A percentile compares a stretch with the other conserved stretches of the same genome.
Evolutionary conservation across 1,284 basidiomycete species (phyloP).

Genomic region (Cryptococcus deneoformans): DNA sequence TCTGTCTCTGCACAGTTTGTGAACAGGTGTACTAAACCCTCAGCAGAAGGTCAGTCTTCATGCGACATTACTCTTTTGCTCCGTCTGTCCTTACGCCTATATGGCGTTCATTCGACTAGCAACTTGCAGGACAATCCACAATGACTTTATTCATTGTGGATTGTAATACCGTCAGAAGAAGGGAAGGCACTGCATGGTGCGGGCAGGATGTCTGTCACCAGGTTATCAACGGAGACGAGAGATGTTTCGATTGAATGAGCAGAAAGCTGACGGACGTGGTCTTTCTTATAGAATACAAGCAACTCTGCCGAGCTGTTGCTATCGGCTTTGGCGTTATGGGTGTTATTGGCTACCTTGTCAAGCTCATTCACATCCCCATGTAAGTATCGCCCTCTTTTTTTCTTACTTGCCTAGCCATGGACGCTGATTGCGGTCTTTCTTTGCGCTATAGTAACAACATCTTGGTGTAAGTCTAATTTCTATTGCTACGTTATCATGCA

Average conservation of each 20-base stretch:
- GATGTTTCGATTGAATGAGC: no score
- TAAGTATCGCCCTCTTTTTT: conserved; percentile 53
- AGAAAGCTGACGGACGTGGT: no score
- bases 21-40: conserved; percentile 96
- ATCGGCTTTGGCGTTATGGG: conserved; percentile 97
- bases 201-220: no score
- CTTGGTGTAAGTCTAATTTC: conserved; percentile 68
- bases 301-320: conserved; percentile 90
- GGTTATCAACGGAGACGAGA: no score
- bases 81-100: not conserved
- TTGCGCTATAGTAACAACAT: conserved; percentile 73
- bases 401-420: not conserved
- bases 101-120: no score
- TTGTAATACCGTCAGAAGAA: no score
- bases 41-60: conserved; percentile 71
- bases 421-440: not conserved
- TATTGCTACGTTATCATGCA: not conserved
- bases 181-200: no score
- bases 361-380: conserved; percentile 95
- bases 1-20: conserved; percentile 65
- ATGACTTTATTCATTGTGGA: no score
- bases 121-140: no score
- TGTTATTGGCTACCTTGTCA: conserved; percentile 95
- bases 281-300: conserved; percentile 67
- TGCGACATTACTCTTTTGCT: not conserved